Evolutionary conservation across 2,329 filamentous ascomycete species (phyloP), one percentile per base, ranked within the genome.

Genomic region (Neopestalotiopsis sp.): DNA sequence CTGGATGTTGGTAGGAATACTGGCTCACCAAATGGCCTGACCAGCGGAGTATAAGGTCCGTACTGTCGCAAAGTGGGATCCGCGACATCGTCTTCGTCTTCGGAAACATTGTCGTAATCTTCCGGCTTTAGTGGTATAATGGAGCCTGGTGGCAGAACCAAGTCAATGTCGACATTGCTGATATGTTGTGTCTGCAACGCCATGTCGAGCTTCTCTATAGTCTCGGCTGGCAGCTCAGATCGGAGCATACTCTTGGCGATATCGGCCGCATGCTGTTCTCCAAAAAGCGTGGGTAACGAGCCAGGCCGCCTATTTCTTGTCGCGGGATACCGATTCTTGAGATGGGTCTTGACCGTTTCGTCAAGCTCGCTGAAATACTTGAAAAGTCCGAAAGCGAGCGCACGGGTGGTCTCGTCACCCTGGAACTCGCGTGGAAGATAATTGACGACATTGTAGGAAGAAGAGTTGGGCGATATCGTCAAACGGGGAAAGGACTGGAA

Each of bases 321-420:
- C 66, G 82, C 79, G 49, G 86, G 86, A 72, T 88, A 89, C 49
- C 84, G 81, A 74, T 85, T 86, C 73, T 86, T 89, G 79, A 97
- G 87, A 70, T 90, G 87, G 75, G 85, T 86, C 84, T 94, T 97
- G 77, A 94, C 91, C 49, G 88, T 84, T 67, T 92, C 88, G 28
- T 95, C 90, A 66, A 99, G 86, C 81, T 98, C 95, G 70, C 89
- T 88, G 78, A 98, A 98, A 85, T 98, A 99, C 80, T 97, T 98
- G 84, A 92, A 92, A 73, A 99, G 86, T 68, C 94, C 94, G 80
- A 98, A 97, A 62, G 95, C 96, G 68, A 99, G 87, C 20, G 92
- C 96, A 60, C 96, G 91, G 81, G 92, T 97, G 72, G 97, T 87
- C 81, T 98, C 95, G 79, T 98, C 95, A 76, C 95, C 95, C 84